phyloP scores from a whole-genome alignment of 352 stramenopile genomes.

The Pythium utonaiense region DNA sequence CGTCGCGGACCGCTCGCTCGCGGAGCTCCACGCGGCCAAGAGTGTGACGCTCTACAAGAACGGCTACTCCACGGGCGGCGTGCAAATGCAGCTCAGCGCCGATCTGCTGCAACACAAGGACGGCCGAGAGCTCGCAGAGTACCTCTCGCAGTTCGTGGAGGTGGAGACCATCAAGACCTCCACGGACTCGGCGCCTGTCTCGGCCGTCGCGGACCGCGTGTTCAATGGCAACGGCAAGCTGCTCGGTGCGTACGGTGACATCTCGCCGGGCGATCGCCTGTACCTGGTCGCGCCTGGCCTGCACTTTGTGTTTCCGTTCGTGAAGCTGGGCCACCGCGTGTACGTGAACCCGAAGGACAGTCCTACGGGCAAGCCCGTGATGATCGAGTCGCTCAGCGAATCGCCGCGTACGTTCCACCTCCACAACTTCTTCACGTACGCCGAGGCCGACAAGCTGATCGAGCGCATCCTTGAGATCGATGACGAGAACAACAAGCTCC shows the following conservation, averaged over 20 bases:
- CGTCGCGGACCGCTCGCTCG: slow-evolving; percentile 50
- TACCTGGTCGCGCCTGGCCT: slow-evolving; percentile 72
- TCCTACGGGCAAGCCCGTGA: slow-evolving; percentile 50
- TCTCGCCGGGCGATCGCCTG: slow-evolving; percentile 48
- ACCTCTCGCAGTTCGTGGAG: slow-evolving; percentile 78
- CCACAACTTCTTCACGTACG: slow-evolving; percentile 83
- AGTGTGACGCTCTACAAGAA: slow-evolving; percentile 79
- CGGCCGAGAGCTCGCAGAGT: slow-evolving; percentile 57
- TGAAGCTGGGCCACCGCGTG: slow-evolving; percentile 73
- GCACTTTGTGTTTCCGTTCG: slow-evolving; percentile 79
- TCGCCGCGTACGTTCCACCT: slow-evolving; percentile 83
- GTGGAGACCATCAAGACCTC: slow-evolving; percentile 51
- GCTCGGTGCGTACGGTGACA: slow-evolving; percentile 49
- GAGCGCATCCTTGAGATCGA: slow-evolving; percentile 77
- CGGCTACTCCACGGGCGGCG: slow-evolving; percentile 69
- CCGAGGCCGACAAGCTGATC: slow-evolving; percentile 81
- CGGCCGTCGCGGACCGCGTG: slow-evolving; percentile 60
- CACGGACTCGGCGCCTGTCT: slow-evolving; percentile 20
- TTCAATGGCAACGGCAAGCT: slow-evolving; percentile 63
- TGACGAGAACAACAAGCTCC: slow-evolving; percentile 76
- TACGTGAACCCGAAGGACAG: slow-evolving; percentile 45
- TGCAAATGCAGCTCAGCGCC: slow-evolving; percentile 64
- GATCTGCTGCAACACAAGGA: slow-evolving; percentile 51
- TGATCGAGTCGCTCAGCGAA: slow-evolving; percentile 77
- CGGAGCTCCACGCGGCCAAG: slow-evolving; percentile 39